Percentiles rank a stretch among this genome's conserved stretches.
Evolutionary conservation across 768 basidiomycete genomes (phyloP).

Genomic region (Lyophyllum shimeji): DNA sequence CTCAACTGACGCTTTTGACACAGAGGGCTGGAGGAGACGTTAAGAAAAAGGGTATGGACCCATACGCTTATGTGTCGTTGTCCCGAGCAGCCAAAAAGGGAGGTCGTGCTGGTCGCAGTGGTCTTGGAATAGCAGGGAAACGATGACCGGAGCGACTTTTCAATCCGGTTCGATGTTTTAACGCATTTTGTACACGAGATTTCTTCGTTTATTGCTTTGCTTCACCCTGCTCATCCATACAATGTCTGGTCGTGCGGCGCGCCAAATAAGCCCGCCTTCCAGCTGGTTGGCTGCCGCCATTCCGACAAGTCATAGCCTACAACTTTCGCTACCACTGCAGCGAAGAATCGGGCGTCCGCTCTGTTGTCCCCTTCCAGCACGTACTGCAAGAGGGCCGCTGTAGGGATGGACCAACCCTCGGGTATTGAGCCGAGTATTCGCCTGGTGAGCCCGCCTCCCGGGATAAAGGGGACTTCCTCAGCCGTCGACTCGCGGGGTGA

Average conservation of each 20-base stretch:
- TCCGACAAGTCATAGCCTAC: conserved; percentile 36
- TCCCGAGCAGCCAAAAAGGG: conserved; percentile 78
- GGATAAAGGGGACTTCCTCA: conserved; percentile 63
- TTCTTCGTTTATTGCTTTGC: background rate
- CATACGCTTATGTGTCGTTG: conserved; percentile 89
- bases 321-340: conserved; percentile 50
- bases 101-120: conserved; percentile 31
- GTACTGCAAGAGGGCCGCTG: conserved; percentile 66
- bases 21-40: conserved; percentile 96
- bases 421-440: conserved; percentile 63
- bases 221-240: conserved; percentile 49
- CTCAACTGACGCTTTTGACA: conserved; percentile 9
- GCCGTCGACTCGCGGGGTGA: conserved; percentile 23
- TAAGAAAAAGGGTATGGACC: conserved; percentile 84
- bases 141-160: conserved; percentile 32
- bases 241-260: conserved; percentile 71
- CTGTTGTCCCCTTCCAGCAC: conserved; percentile 84
- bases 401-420: conserved; percentile 48
- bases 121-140: conserved; percentile 65
- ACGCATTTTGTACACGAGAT: conserved; percentile 9
- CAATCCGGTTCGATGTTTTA: conserved; percentile 10
- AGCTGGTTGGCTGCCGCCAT: conserved; percentile 69
- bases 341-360: conserved; percentile 64
- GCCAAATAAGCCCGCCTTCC: conserved; percentile 70
- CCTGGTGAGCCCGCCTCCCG: conserved; percentile 73